Percentiles rank a stretch among this genome's conserved stretches.
phyloP scores from a whole-genome alignment of 345 rosid genomes.

The Eutrema japonicum region DNA sequence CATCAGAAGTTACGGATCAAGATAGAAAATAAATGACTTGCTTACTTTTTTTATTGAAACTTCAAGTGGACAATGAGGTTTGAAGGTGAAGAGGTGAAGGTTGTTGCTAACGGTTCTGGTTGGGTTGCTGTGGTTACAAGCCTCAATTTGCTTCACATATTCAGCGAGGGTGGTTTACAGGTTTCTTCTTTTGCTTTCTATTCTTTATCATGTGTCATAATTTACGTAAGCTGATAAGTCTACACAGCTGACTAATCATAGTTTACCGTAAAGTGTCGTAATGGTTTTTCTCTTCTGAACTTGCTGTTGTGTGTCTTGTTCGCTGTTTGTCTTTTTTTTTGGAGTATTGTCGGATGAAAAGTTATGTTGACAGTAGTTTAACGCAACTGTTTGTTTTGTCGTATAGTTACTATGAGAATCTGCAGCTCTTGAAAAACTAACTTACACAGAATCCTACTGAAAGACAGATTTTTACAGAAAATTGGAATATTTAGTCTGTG shows the following conservation, averaged over 20 bases:
- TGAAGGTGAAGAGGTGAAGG: slow-evolving; percentile 97
- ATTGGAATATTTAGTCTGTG: neutral
- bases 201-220: slow-evolving; percentile 19
- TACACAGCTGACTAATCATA: slow-evolving; percentile 10
- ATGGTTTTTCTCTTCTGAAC: slow-evolving; percentile 14
- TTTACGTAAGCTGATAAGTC: slow-evolving; percentile 19
- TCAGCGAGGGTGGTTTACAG: slow-evolving; percentile 94
- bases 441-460: slow-evolving; percentile 3
- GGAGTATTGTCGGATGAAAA: slow-evolving; percentile 9
- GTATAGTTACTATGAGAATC: slow-evolving; percentile 1
- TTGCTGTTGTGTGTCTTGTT: neutral
- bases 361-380: neutral
- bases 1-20: slow-evolving; percentile 4
- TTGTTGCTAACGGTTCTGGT: slow-evolving; percentile 76
- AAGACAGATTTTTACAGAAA: neutral
- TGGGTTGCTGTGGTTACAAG: slow-evolving; percentile 98
- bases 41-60: slow-evolving; percentile 43
- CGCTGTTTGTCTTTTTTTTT: neutral
- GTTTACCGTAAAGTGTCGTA: neutral
- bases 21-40: slow-evolving; percentile 15
- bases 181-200: slow-evolving; percentile 48
- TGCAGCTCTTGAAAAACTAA: slow-evolving; percentile 10
- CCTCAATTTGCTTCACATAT: slow-evolving; percentile 86
- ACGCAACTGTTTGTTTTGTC: neutral
- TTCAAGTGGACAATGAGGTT: slow-evolving; percentile 98